Evolutionary conservation across 2,329 filamentous ascomycete species (phyloP), one percentile per base, ranked within the genome.

Genomic region (Verticillium klebahnii): DNA sequence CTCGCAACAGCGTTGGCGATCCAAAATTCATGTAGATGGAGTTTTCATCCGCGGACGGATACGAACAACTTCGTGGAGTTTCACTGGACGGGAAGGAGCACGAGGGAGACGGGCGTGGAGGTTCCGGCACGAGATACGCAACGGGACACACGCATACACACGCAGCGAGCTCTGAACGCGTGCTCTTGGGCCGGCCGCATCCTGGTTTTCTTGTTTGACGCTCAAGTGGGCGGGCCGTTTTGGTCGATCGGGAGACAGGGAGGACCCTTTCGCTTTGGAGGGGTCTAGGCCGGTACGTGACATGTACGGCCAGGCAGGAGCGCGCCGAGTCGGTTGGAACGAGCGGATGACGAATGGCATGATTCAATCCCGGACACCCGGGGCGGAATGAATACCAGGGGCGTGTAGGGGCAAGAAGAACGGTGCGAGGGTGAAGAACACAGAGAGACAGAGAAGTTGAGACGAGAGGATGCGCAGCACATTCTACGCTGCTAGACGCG

Each of bases 21-120:
- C 56, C 56, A 65, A 66, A 65, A 66, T 58, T 66, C 64, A 65
- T 66, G 64, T 66, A 65, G 64, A 66, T 61, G 61, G 64, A 66
- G 63, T 66, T 66, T 63, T 54, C 31, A n/a, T 61, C 64, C 60
- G 56, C 34, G 29, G 50, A 54, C 64, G 64, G 60, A 63, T 52
- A 57, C 60, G 62, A 37, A 60, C 29, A 12, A 17, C 31, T 37
- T 37, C 25, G 56, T 29, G 52, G 54, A 40, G 50, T 60, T 60
- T 37, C 40, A 59, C 19, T 45, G 45, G 58, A 25, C 14, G 14
- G 19, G 37, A 45, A 12, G 25, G 15, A 56, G n/a, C 14, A 32
- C 54, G 54, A 31, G 9, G 45, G 19, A 19, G 45, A 52, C 19
- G 45, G 45, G 45, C 19, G n/a, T 52, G n/a, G 45, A 52, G 45